Base-by-base conservation (phyloP, 2,329 filamentous ascomycete genomes). In the Pseudonectria buxi region DNA sequence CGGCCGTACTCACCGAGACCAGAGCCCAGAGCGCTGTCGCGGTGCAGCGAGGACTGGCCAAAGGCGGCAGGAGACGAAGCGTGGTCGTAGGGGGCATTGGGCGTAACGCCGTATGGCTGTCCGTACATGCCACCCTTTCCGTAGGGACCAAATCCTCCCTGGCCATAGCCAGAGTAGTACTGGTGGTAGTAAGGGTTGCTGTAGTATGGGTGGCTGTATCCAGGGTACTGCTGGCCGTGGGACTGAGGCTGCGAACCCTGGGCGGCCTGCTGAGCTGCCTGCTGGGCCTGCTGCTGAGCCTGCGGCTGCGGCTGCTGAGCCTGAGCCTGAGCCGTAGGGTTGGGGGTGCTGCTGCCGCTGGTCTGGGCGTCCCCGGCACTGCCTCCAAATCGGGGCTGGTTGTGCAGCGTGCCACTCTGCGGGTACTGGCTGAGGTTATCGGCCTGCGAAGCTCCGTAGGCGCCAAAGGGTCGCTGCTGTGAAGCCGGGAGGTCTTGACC, bases 291-390 rank as follows among this genome's bases (percentile, higher is more conserved):
- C 39, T 58, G 61, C 47, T 63, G 60, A 41, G 69, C 68, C 36
- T 62, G 64, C 44, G 68, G 69, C 18, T 63, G 65, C 41, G 69
- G 66, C 24, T 66, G 65, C 36, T 59, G 40, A 44, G 65, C 62
- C 50, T 75, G 74, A 30, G 64, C 65, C 54, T 76, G 74, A 10
- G 66, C 64, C 27, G 81, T 72, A 18, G 89, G 88, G 65, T 94
- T 92, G 25, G 90, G 89, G 3, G 89, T 95, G 53, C 83, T 90
- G 60, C 92, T 83, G 29, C 88, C 90, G 58, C 87, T 95, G 67
- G 83, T 87, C 54, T 88, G 85, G 43, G 76, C 74, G 36, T 94
- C 87, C 41, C 72, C 65, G 22, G 69, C 63, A 30, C 67, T 68
- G 46, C 66, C 68, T 22, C 72, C 71, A 29, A 80, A 81, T 35